phyloP scores from a whole-genome alignment of 129 eudicot genomes.

The Rutidosis leptorrhynchoides region DNA sequence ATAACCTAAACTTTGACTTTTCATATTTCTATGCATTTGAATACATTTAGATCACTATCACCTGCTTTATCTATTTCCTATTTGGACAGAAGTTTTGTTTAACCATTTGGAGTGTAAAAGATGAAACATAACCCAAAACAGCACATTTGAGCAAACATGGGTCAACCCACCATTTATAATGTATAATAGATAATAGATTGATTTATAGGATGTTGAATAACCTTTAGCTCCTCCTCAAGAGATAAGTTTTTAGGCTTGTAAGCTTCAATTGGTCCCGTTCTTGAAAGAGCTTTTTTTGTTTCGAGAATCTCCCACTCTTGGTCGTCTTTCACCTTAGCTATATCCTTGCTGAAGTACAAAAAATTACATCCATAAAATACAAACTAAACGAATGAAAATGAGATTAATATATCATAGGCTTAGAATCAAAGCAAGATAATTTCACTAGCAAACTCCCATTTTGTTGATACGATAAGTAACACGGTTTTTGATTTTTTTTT shows the following conservation, averaged over 20 bases:
- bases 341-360: slow-evolving; percentile 71
- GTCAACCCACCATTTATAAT: not conserved
- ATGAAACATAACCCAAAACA: not conserved
- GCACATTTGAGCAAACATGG: not conserved
- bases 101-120: not conserved
- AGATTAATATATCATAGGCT: not conserved
- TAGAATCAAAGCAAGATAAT: not conserved
- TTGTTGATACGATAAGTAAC: not conserved
- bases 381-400: too few relatives aligned
- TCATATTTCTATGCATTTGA: not conserved
- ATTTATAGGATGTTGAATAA: slow-evolving; percentile 22
- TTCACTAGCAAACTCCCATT: not conserved
- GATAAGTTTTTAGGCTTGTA: slow-evolving; percentile 82
- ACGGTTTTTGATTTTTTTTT: not conserved
- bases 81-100: not conserved
- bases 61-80: too few relatives aligned
- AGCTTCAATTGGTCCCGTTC: slow-evolving; percentile 81
- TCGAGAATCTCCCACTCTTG: slow-evolving; percentile 93
- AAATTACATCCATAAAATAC: too few relatives aligned
- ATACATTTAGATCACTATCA: not conserved
- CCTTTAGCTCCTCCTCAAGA: slow-evolving; percentile 84
- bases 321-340: slow-evolving; percentile 91
- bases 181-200: not conserved
- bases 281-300: slow-evolving; percentile 71
- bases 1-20: not conserved